phyloP scores from a whole-genome alignment of 192 early-diverging fungal species.

The Mortierella alpina region DNA sequence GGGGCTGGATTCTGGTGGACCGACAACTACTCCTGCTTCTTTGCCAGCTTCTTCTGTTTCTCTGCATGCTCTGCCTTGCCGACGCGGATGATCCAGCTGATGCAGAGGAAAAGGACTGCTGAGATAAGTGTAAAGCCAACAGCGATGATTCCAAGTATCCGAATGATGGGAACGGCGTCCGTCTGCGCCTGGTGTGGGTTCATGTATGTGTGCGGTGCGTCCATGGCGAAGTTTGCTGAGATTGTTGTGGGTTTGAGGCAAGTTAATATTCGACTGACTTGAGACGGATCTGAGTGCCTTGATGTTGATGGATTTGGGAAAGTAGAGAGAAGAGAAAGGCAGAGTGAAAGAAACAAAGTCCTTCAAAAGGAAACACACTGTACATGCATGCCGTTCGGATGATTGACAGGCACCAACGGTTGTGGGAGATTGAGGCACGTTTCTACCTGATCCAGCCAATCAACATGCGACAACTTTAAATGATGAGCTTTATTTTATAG shows the following conservation, averaged over 20 bases:
- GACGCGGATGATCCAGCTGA: constrained; percentile 37
- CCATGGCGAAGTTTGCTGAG: background rate
- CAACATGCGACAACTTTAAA: background rate
- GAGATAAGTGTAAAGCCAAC: constrained; percentile 25
- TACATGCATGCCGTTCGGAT: background rate
- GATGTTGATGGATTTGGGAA: background rate
- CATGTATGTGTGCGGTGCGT: background rate
- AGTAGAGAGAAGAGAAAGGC: constrained; percentile 1
- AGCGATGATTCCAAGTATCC: constrained; percentile 14
- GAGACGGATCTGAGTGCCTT: background rate
- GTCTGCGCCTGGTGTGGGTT: constrained; percentile 11
- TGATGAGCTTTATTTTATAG: background rate
- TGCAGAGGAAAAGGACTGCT: constrained; percentile 9
- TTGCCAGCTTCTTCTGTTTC: constrained; percentile 5
- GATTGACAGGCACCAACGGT: background rate
- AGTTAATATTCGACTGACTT: background rate
- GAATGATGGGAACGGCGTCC: constrained; percentile 6
- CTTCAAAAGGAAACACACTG: background rate
- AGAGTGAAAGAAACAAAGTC: background rate
- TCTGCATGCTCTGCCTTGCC: constrained; percentile 43
- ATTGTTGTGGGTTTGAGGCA: background rate
- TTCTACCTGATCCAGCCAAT: background rate
- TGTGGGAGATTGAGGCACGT: background rate
- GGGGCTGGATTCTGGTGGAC: too few species aligned
- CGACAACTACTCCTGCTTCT: constrained; percentile 2